Base-by-base conservation (phyloP, 2,329 filamentous ascomycete species). In the Penicillium verrucosum region DNA sequence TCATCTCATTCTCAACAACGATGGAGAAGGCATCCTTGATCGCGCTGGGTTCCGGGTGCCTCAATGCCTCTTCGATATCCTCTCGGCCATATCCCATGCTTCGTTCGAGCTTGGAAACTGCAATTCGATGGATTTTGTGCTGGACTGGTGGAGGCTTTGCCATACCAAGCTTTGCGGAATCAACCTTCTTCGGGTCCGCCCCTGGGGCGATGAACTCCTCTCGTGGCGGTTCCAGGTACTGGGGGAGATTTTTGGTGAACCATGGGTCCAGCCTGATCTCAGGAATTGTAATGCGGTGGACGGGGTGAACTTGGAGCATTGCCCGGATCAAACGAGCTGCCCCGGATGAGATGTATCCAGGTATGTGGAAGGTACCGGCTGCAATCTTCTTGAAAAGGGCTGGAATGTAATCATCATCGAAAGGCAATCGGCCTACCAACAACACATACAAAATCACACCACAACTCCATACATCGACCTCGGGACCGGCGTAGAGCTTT, bases 1-100 rank as follows among this genome's bases (percentile, higher is more conserved):
- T 97, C 72, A 97, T 84, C 74, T 97, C 94, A 72, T 97, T 97
- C 75, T 99, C 94, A 51, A 93, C 86, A 27, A 99, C 91, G 73
- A 99, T 99, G 77, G 97, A 87, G 77, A 97, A 99, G 1, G 94
- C 94, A 76, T 99, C 94, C 77, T 99, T 99, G 80, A 99, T 97
- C 11, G 94, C 92, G 57, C 92, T 97, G 12, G 94, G 94, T 73
- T 99, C 94, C 51, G 94, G 87, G 55, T 91, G 92, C 68, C 89
- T 88, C 60, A 99, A 80, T 23, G 94, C 93, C 74, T 97, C 94
- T 71, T 97, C 89, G 51, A 99, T 93, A 78, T 99, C 94, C 60
- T 89, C 89, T 72, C 90, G 93, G 36, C 89, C 92, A 72, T 99
- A 99, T 58, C 94, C 94, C 92, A 99, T 97, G 0, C 92, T 97